Evolutionary conservation across 495 filamentous ascomycete genomes (phyloP).

Genomic region (Aspergillus ostianus): DNA sequence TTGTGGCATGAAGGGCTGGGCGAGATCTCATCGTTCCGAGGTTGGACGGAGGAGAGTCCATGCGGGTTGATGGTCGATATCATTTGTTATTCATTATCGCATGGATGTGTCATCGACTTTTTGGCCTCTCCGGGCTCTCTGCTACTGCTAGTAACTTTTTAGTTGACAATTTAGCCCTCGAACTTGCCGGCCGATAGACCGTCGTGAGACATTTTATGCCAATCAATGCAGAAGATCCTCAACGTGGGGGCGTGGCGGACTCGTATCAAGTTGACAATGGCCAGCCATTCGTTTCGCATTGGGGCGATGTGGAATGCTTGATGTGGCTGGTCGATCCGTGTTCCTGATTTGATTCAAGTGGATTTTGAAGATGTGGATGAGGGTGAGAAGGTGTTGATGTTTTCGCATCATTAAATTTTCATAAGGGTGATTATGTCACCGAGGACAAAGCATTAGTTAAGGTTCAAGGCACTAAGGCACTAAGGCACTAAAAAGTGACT

Average conservation of each 20-base stretch:
- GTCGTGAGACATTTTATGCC: background rate
- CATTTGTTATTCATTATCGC: background rate
- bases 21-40: background rate
- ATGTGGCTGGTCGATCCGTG: background rate
- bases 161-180: background rate
- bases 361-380: background rate
- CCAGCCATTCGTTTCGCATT: background rate
- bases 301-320: background rate
- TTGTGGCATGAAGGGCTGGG: background rate
- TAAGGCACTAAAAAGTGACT: no score
- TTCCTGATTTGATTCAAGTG: background rate
- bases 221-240: background rate
- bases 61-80: background rate
- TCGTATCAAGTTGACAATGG: background rate
- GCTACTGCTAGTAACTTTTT: no score
- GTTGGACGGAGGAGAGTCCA: background rate
- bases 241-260: constrained; percentile 5
- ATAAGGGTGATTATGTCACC: background rate
- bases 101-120: background rate
- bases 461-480: background rate
- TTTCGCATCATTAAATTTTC: no score
- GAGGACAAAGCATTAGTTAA: background rate
- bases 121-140: background rate
- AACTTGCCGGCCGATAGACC: background rate
- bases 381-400: no score